A percentile compares a stretch with the other conserved stretches of the same genome.
Evolutionary conservation across 1,139 yeast species (phyloP).

Genomic region (Geotrichum carabidarum): DNA sequence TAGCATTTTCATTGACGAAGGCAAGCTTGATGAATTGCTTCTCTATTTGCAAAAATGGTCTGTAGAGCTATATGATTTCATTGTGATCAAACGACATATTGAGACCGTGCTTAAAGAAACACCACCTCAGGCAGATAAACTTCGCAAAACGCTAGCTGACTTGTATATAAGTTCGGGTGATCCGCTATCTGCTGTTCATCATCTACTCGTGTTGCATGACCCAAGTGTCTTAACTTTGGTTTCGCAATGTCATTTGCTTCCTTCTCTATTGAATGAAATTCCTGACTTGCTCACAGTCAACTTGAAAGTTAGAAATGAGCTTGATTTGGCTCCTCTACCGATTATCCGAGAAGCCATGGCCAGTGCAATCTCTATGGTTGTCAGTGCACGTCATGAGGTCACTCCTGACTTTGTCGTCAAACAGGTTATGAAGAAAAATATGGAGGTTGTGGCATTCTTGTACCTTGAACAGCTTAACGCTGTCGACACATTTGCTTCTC

Average conservation of each 20-base stretch:
- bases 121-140: constrained; percentile 23
- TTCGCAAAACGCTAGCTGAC: constrained; percentile 51
- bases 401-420: constrained; percentile 48
- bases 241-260: constrained; percentile 56
- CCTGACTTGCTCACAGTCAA: constrained; percentile 52
- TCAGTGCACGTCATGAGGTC: constrained; percentile 62
- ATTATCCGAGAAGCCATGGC: constrained; percentile 41
- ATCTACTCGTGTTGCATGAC: constrained; percentile 54
- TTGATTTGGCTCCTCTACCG: constrained; percentile 42
- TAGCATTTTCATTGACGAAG: constrained; percentile 44
- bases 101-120: constrained; percentile 42
- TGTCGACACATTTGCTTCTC: constrained; percentile 51
- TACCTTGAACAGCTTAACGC: constrained; percentile 54
- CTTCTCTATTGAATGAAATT: constrained; percentile 45
- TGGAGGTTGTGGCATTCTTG: constrained; percentile 49
- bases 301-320: constrained; percentile 38
- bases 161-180: constrained; percentile 56
- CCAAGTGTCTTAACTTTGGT: constrained; percentile 53
- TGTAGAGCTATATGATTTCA: constrained; percentile 48
- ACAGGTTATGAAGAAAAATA: constrained; percentile 41
- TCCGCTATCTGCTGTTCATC: constrained; percentile 58
- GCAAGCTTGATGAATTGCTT: constrained; percentile 34
- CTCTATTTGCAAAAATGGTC: constrained; percentile 56
- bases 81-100: constrained; percentile 44
- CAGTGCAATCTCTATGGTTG: constrained; percentile 52